Evolutionary conservation across 2,329 filamentous ascomycete species (phyloP), one percentile per base, ranked within the genome.

Genomic region (Fusarium torreyae): DNA sequence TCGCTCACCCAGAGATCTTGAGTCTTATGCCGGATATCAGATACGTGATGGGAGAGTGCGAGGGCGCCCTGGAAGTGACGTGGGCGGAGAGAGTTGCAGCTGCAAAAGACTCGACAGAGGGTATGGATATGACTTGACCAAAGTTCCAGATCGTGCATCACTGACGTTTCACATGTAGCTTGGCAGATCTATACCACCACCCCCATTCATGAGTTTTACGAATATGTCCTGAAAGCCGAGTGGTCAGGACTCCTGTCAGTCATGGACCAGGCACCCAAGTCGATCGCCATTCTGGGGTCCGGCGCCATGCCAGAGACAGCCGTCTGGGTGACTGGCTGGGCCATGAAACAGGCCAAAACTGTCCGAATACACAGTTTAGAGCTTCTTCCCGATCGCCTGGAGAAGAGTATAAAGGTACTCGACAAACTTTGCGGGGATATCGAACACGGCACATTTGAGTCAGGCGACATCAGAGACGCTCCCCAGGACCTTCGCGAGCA

Each of bases 371-470:
- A 50, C 8, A 50, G 46, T 6, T 33, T 50, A 8, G 46, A 50
- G 11, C 46, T 50, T 50, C 46, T 50, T 3, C 46, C 46, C 6
- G 33, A 50, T 8, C 46, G 46, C 3, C 17, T 50, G 9, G 46
- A 38, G 33, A 50, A 50, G 46, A 50, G 46, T 5, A 8, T 50
- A 15, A 50, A 38, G 8, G 46, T 50, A 20, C 48, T 51, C 1
- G 4, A 28, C 22, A 51, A 2, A 18, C 48, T 51, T 18, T 28
- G 48, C 17, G 34, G 22, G 2, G 34, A 51, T 15, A 40, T 22
- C 17, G 33, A 39, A 4, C 48, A 51, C 48, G 28, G 48, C 34
- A 51, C 48, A 39, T 51, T 51, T 24, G 48, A 51, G 48, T 33
- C 34, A 5, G 48, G 34, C 17, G 48, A 51, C 15, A 51, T 51